phyloP scores from a whole-genome alignment of 2,329 filamentous ascomycete species.

The Aaosphaeria pasadenensis region DNA sequence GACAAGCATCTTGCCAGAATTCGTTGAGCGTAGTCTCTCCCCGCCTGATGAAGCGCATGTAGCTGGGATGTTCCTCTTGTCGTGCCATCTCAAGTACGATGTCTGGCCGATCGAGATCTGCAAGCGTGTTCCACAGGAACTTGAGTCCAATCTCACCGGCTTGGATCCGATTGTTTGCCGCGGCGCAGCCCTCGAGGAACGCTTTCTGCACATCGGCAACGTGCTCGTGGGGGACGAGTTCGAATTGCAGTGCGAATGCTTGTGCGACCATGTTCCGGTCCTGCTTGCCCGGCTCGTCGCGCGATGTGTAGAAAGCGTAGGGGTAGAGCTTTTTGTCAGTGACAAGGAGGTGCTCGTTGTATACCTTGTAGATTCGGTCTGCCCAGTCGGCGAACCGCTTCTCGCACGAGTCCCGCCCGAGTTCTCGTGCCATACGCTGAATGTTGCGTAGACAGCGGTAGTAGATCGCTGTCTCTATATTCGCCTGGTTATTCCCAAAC shows the following conservation, averaged over 20 bases:
- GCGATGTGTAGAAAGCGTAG: not conserved
- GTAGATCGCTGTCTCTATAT: conserved; percentile 46
- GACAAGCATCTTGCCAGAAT: conserved; percentile 45
- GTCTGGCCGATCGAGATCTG: not conserved
- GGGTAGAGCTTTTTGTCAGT: not conserved
- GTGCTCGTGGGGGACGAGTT: not conserved
- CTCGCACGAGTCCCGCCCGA: conserved; percentile 8
- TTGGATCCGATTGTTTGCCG: not conserved
- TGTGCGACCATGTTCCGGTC: not conserved
- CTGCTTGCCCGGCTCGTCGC: not conserved
- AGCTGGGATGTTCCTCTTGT: not conserved
- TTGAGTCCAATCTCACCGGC: not conserved
- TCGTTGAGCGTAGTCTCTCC: conserved; percentile 23
- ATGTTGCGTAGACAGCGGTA: conserved; percentile 35
- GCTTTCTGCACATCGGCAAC: not conserved
- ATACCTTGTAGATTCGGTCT: conserved; percentile 14
- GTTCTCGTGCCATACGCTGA: conserved; percentile 34
- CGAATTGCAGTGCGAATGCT: not conserved
- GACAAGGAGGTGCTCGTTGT: conserved; percentile 18
- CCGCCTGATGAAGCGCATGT: too few species aligned
- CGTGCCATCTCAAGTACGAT: not conserved
- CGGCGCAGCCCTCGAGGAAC: not conserved
- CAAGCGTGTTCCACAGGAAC: not conserved
- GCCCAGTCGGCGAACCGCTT: conserved; percentile 16
- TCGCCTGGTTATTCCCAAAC: conserved; percentile 44